Evolutionary conservation across 495 filamentous ascomycete genomes (phyloP), one percentile per base, ranked within the genome.

Genomic region (Aspergillus taichungensis): DNA sequence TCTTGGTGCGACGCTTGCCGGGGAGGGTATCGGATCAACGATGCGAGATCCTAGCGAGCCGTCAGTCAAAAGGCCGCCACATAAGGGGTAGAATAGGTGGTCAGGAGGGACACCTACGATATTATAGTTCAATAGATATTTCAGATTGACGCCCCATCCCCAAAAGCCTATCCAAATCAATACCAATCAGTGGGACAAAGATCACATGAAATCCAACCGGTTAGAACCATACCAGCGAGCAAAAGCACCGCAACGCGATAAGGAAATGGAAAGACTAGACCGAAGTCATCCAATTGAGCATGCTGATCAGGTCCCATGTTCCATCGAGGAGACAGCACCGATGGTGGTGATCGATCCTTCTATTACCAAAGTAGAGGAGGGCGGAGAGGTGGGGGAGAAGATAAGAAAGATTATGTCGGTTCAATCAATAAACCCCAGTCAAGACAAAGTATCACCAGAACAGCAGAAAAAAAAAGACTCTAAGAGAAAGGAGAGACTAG

Each of bases 91-190:
- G n/a, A 13, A 40, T 27, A 34, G 11, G 12, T 37, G 12, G 13
- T 35, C 28, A 44, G 40, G 46, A 28, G 49, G 33, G 47, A 39
- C 46, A 62, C 76, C 46, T 61, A 84, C 83, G 67, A 95, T 90
- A 57, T 81, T 80, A 50, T 77, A 64, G 43, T 79, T 62, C 53
- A 77, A 70, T 32, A 95, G 76, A 63, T 84, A 89, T 41, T 95
- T 87, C 13, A 95, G 76, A 67, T 92, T 94, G 45, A 83, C 53
- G 41, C 80, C 88, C 88, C 88, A 95, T 53, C 83, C 87, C 89
- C 89, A 95, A 53, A 94, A 79, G 49, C 85, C 87, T 92, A 51
- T 37, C 43, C 28, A 12, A 42, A 33, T 29, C 38, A 53, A 50
- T 40, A 42, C 53, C 48, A 48, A 55, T 32, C 30, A 27, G 27